These are phyloP conservation scores for Ustilago bromivora DNA, from an alignment of 1,284 basidiomycete genomes.

Conservation along the genomic window DNA sequence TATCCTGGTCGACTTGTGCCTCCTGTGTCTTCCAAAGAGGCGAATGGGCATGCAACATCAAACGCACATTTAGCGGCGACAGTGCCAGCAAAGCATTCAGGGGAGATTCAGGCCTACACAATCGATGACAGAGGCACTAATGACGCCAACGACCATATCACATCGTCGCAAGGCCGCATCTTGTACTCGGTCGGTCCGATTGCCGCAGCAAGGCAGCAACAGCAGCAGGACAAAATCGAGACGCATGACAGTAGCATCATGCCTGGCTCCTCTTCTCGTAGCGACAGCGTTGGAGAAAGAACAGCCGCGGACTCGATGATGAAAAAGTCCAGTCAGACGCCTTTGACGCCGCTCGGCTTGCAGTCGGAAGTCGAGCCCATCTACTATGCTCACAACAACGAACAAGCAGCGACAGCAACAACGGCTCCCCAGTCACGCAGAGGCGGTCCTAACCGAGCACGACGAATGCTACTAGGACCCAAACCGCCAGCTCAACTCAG, in stretches of 20 bases:
- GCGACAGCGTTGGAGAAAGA: slow-evolving; percentile 11
- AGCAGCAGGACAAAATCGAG: slow-evolving; percentile 13
- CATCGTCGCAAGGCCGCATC: slow-evolving; percentile 17
- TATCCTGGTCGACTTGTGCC: slow-evolving; percentile 24
- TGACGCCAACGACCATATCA: slow-evolving; percentile 2
- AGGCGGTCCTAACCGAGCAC: not conserved
- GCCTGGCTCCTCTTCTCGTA: slow-evolving; percentile 9
- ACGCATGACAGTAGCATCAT: slow-evolving; percentile 12
- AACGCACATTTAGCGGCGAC: not conserved
- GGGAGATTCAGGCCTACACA: slow-evolving; percentile 23
- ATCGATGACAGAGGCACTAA: slow-evolving; percentile 20
- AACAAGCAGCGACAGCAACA: not conserved
- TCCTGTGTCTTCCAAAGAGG: not conserved
- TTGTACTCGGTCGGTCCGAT: slow-evolving; percentile 28
- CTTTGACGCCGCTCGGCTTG: slow-evolving; percentile 24
- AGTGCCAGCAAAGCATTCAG: not conserved
- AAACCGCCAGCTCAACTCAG: slow-evolving; percentile 20
- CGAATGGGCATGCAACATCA: not conserved
- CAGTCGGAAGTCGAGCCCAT: slow-evolving; percentile 32
- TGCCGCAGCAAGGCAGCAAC: not conserved
- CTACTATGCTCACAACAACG: slow-evolving; percentile 9
- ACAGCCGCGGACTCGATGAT: slow-evolving; percentile 11
- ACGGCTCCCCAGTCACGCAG: not conserved
- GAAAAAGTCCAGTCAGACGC: slow-evolving; percentile 17
- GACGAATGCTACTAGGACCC: slow-evolving; percentile 49